A percentile compares a stretch with the other conserved stretches of the same genome.
Conservation (phyloP, 2,329 filamentous ascomycete species). For the Byssoonygena ceratinophila region DNA sequence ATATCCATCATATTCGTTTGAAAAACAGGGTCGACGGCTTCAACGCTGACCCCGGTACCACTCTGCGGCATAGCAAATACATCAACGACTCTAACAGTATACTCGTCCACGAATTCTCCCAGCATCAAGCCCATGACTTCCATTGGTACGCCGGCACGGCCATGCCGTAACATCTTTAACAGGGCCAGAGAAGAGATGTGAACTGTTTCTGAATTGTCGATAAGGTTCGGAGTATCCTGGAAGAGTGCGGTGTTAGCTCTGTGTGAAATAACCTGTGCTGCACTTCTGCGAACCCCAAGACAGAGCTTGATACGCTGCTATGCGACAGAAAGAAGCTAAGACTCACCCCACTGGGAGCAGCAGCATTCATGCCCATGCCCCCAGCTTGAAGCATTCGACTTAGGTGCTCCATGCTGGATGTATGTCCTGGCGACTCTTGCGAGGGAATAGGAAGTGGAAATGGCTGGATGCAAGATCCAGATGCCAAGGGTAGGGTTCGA, state of each 20-base stretch:
- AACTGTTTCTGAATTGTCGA: slow-evolving; percentile 98
- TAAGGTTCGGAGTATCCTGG: slow-evolving; percentile 79
- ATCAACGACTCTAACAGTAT: slow-evolving; percentile 94
- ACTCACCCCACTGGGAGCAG: slow-evolving; percentile 33
- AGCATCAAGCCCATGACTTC: slow-evolving; percentile 99
- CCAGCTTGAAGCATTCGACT: slow-evolving; percentile 74
- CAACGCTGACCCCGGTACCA: slow-evolving; percentile 93
- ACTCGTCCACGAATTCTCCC: slow-evolving; percentile 97
- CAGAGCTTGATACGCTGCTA: not conserved
- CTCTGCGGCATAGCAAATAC: slow-evolving; percentile 99
- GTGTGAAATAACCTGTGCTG: not conserved
- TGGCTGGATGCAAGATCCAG: not conserved
- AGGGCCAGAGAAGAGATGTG: slow-evolving; percentile 97
- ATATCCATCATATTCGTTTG: slow-evolving; percentile 99
- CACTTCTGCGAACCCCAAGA: too few relatives aligned
- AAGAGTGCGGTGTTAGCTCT: not conserved
- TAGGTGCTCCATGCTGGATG: slow-evolving; percentile 69
- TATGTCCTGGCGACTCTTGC: not conserved
- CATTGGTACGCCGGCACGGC: slow-evolving; percentile 95
- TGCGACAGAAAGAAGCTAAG: not conserved
- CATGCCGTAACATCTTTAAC: slow-evolving; percentile 97
- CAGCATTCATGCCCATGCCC: slow-evolving; percentile 42
- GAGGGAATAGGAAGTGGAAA: not conserved
- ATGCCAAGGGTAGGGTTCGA: not conserved
- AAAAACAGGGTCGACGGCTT: slow-evolving; percentile 96